Percentiles rank a stretch among this genome's conserved stretches.
Evolutionary conservation across 2,329 filamentous ascomycete species (phyloP).

Genomic region (Pseudogymnoascus sp.): DNA sequence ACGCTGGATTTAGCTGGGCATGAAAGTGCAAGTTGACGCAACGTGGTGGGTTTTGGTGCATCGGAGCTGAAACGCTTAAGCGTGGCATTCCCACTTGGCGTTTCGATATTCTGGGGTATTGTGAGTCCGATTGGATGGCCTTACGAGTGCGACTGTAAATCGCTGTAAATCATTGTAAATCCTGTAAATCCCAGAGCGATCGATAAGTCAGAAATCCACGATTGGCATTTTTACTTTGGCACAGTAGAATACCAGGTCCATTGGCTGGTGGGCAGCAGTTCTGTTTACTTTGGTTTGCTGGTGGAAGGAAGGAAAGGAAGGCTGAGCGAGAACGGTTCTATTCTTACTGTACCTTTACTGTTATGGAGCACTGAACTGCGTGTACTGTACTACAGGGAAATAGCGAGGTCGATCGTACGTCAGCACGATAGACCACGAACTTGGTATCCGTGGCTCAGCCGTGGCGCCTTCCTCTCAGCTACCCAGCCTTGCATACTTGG

Average conservation of each 20-base stretch:
- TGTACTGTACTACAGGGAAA: not conserved
- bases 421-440: not conserved
- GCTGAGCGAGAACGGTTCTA: not conserved
- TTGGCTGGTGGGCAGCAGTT: not conserved
- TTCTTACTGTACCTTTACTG: not conserved
- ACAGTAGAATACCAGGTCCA: not conserved
- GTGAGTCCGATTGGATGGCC: constrained; percentile 18
- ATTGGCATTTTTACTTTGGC: not conserved
- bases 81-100: constrained; percentile 11
- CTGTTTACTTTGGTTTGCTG: not conserved
- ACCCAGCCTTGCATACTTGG: not conserved
- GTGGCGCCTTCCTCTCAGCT: not conserved
- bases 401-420: not conserved
- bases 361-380: not conserved
- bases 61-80: constrained; percentile 2
- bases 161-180: not conserved
- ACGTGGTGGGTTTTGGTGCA: constrained; percentile 1
- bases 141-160: not conserved
- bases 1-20: not conserved
- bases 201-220: not conserved
- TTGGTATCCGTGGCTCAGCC: not conserved
- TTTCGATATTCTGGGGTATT: constrained; percentile 27
- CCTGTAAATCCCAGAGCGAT: not conserved
- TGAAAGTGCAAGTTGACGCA: not conserved
- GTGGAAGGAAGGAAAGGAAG: not conserved